Base-by-base conservation (phyloP, 768 basidiomycete species). In the Pilatotrama ljubarskyi region DNA sequence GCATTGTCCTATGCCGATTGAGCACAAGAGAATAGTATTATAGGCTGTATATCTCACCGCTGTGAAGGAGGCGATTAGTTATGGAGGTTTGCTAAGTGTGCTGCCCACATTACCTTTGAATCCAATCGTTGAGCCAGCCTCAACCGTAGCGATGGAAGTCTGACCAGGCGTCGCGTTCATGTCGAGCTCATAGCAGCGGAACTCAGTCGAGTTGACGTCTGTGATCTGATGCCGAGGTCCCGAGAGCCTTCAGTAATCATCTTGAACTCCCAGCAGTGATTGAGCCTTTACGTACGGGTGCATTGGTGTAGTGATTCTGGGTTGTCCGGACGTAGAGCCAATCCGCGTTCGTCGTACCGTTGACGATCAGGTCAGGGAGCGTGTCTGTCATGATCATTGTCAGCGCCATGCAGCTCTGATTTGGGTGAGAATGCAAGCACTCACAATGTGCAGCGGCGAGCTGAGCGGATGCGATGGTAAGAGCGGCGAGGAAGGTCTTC, bases 161-260 rank as follows among this genome's bases (percentile, higher is more conserved):
- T 58, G 26, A 1, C 59, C 64, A 18, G 72, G 66, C 3, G 69
- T 71, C 56, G 63, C 68, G 25, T 52, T 47, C 46, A 69, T 36
- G 52, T 68, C 65, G 47, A 69, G 65, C 59, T 74, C 72, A 51
- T 70, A 73, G 70, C 72, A 73, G 35, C 72, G 69, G 55, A 72
- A 67, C 63, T 66, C 68, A 26, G 60, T 58, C 52, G 63, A 62
- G 13, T 66, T 71, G 9, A 70, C 69, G 59, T 65, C 64, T 43
- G 72, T 70, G 50, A 71, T 66, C 71, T 70, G 35, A 24, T 5
- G 22, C 9, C 13, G 22, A 43, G 9, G 32, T 22, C n/a, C 0
- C 18, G 15, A 20, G 26, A 44, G 9, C 10, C 15, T 15, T 5
- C 26, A 18, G 24, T 36, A 36, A n/a, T 14, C 15, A 44, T 8